Conservation (phyloP, 345 rosid species). For the Syzygium aromaticum region DNA sequence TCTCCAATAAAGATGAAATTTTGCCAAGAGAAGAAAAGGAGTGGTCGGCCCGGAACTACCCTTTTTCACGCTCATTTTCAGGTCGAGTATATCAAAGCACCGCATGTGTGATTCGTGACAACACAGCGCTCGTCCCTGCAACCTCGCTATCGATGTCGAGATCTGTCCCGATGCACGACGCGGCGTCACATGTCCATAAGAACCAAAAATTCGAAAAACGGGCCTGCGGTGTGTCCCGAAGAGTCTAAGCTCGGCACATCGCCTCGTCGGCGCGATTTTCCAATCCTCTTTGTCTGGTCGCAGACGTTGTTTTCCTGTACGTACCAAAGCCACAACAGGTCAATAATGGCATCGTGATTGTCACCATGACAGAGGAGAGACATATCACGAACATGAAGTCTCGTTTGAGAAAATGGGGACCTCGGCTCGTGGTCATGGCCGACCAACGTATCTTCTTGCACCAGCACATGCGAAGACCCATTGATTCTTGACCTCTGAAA, state of each 20-base stretch:
- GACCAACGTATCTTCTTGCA: background rate
- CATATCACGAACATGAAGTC: background rate
- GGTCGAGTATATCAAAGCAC: background rate
- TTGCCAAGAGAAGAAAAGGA: background rate
- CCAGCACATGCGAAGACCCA: background rate
- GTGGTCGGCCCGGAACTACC: background rate
- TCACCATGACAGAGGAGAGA: background rate
- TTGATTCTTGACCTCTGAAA: background rate
- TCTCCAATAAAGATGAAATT: background rate
- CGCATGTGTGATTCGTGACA: background rate
- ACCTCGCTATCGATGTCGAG: background rate
- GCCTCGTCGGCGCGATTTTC: background rate
- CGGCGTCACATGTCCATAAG: fast-evolving
- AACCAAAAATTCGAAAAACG: fast-evolving
- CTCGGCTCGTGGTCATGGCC: background rate
- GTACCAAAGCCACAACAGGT: background rate
- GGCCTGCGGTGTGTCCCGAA: background rate
- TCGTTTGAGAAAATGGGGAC: background rate
- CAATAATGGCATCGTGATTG: background rate
- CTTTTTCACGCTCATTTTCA: background rate
- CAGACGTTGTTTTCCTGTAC: background rate
- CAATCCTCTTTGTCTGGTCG: background rate
- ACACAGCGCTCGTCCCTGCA: no score
- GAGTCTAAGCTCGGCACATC: background rate
- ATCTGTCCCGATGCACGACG: fast-evolving